Percentiles rank a stretch among this genome's conserved stretches.
These are phyloP conservation scores for Amanita rubescens DNA, from an alignment of 768 basidiomycete genomes.

Conservation along the genomic window DNA sequence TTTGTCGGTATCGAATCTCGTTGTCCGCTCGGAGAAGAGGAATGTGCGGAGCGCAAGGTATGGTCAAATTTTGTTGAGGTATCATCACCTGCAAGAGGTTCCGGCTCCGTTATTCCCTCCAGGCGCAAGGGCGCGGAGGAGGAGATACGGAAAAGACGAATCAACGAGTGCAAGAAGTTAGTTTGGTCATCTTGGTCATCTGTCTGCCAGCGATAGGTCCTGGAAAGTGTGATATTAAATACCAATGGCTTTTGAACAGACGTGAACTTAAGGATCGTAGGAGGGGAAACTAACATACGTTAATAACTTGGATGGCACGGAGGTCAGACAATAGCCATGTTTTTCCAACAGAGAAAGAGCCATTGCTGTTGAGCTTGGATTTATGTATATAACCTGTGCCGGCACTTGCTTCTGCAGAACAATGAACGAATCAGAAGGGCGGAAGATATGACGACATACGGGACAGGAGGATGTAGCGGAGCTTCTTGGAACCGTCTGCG, in stretches of 20 bases:
- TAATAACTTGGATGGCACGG: conserved; percentile 65
- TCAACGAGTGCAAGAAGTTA: conserved; percentile 58
- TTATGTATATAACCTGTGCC: conserved; percentile 83
- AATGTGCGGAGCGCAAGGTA: conserved; percentile 8
- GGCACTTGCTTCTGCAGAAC: conserved; percentile 45
- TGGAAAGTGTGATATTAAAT: conserved; percentile 81
- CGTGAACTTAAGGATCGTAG: conserved; percentile 25
- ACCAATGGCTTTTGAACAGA: conserved; percentile 26
- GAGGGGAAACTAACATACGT: conserved; percentile 39
- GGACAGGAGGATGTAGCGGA: conserved; percentile 85
- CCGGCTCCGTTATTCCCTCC: conserved; percentile 47
- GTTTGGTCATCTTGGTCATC: conserved; percentile 68
- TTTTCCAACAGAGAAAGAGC: conserved; percentile 94
- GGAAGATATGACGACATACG: conserved; percentile 49
- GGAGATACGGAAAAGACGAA: conserved; percentile 52
- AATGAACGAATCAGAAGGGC: conserved; percentile 8
- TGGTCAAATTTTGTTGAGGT: conserved; percentile 17
- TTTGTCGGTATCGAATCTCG: not conserved
- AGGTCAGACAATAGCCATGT: conserved; percentile 88
- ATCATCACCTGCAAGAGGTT: conserved; percentile 22
- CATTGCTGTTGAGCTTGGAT: conserved; percentile 92
- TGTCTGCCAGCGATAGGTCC: conserved; percentile 87
- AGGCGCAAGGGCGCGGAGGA: conserved; percentile 45
- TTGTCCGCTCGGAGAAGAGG: conserved; percentile 11
- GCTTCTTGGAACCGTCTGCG: conserved; percentile 69